A percentile compares a stretch with the other conserved stretches of the same genome.
Conservation (phyloP, 208 protist species). For the Wallacemonas sp. region DNA sequence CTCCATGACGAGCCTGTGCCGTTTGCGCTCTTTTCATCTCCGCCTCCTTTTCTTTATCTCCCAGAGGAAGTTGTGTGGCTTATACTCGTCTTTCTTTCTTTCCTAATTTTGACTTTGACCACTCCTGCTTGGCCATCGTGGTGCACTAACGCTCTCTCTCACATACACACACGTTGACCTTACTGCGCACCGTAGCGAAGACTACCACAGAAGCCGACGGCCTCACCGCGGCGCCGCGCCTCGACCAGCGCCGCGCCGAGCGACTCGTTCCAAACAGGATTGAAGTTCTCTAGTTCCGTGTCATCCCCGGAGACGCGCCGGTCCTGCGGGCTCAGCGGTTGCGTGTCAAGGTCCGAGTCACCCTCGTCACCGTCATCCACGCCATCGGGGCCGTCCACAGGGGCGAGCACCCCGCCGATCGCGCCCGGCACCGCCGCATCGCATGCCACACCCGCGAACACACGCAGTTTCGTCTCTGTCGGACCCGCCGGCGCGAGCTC, state of each 20-base stretch:
- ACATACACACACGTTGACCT: neutral
- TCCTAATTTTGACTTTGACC: too few species aligned
- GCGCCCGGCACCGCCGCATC: constrained; percentile 2
- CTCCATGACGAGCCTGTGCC: too few species aligned
- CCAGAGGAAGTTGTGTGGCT: too few species aligned
- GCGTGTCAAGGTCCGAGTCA: neutral
- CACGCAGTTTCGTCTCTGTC: neutral
- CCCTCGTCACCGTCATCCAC: constrained; percentile 6
- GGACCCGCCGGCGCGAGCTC: neutral
- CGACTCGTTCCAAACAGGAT: neutral
- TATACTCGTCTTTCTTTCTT: too few species aligned
- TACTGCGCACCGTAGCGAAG: neutral
- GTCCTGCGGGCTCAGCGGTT: neutral
- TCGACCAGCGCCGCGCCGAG: neutral
- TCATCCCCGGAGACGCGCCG: neutral
- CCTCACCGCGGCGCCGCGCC: neutral
- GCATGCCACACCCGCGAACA: constrained; percentile 7
- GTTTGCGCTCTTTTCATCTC: too few species aligned
- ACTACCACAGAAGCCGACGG: neutral
- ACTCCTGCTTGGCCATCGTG: neutral
- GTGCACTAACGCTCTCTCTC: neutral
- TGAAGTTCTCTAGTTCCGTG: neutral
- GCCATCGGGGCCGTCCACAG: neutral
- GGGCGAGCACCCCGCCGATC: neutral
- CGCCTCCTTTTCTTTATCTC: too few species aligned